These are phyloP conservation scores for Rugonectria rugulosa DNA, from an alignment of 2,329 filamentous ascomycete species.

Conservation along the genomic window DNA sequence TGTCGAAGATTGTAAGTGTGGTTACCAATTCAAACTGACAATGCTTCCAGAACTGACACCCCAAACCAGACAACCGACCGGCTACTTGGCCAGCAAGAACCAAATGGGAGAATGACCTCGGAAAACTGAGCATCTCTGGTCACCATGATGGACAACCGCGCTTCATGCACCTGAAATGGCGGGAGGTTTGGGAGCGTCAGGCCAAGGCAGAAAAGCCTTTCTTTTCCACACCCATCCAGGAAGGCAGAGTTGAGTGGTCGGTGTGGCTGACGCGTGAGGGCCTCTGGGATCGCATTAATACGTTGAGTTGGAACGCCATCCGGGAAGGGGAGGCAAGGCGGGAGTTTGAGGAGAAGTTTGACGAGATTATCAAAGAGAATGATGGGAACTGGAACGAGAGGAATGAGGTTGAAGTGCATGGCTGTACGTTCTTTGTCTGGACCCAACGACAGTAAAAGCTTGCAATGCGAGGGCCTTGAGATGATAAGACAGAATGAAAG, in stretches of 20 bases:
- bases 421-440: constrained; percentile 70
- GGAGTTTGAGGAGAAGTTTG: constrained; percentile 58
- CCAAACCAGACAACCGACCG: constrained; percentile 67
- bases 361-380: constrained; percentile 59
- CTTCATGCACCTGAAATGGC: constrained; percentile 72
- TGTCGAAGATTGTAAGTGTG: constrained; percentile 70
- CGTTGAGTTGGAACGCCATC: constrained; percentile 72
- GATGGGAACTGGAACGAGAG: constrained; percentile 66
- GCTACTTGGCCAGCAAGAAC: constrained; percentile 61
- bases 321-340: constrained; percentile 59
- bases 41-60: background rate
- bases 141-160: constrained; percentile 65
- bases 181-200: constrained; percentile 68
- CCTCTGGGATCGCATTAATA: constrained; percentile 70
- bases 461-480: constrained; percentile 28
- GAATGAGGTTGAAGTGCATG: constrained; percentile 70
- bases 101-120: constrained; percentile 68
- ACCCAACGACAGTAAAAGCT: constrained; percentile 54
- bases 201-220: constrained; percentile 52
- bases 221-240: constrained; percentile 70
- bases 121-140: constrained; percentile 63
- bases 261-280: constrained; percentile 66
- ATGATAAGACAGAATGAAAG: background rate
- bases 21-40: background rate
- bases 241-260: constrained; percentile 48